phyloP scores from a whole-genome alignment of 139 green algal genomes.

The Micractinium conductrix region DNA sequence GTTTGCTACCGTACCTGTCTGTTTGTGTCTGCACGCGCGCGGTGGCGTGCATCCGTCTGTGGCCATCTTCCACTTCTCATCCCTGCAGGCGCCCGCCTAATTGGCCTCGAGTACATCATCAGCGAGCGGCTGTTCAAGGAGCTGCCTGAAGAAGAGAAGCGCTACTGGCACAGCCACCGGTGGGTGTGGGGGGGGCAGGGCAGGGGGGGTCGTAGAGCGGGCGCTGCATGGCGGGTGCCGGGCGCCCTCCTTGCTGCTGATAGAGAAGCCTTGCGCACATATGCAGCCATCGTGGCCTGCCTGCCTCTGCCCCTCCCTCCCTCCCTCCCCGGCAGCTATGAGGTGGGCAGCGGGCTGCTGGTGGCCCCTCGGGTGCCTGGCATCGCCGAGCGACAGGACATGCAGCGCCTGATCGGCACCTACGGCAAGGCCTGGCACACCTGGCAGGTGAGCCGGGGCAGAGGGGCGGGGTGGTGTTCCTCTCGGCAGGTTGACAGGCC shows the following conservation, averaged over 20 bases:
- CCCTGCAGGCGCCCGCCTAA: slow-evolving; percentile 64
- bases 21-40: no score
- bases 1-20: no score
- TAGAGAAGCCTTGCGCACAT: no score
- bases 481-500: no score
- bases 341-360: slow-evolving; percentile 65
- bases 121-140: slow-evolving; percentile 59
- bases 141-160: slow-evolving; percentile 80
- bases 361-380: slow-evolving; percentile 52
- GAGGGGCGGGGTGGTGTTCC: not conserved
- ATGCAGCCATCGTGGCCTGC: no score
- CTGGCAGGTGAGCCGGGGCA: slow-evolving; percentile 55
- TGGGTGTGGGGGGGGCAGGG: not conserved
- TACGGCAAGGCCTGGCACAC: slow-evolving; percentile 78
- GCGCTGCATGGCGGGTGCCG: no score
- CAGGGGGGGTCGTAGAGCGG: no score
- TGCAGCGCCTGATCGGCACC: slow-evolving; percentile 44
- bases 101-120: slow-evolving; percentile 77
- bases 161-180: slow-evolving; percentile 80
- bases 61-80: slow-evolving; percentile 9
- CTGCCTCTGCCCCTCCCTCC: not conserved
- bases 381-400: slow-evolving; percentile 58
- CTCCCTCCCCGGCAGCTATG: slow-evolving; percentile 46
- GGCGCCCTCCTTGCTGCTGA: no score
- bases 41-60: not conserved